Percentiles rank a stretch among this genome's conserved stretches.
These are phyloP conservation scores for Leishmania martiniquensis DNA, from an alignment of 208 protist species.

Conservation along the genomic window DNA sequence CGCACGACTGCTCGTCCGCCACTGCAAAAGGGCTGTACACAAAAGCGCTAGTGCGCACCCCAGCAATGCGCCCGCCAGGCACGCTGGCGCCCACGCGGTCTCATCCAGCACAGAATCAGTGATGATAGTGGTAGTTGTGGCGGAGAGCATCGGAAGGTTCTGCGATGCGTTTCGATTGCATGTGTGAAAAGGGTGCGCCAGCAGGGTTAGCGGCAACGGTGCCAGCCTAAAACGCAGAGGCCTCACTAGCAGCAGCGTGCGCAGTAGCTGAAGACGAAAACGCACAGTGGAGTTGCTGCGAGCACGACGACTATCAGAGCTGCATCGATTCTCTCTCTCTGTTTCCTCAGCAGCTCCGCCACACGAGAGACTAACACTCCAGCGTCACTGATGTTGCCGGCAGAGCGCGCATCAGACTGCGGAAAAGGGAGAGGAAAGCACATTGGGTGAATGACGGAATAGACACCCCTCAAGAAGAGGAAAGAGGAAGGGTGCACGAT, in stretches of 20 bases:
- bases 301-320: neutral
- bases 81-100: neutral
- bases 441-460: neutral
- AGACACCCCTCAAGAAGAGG: neutral
- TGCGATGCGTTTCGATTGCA: neutral
- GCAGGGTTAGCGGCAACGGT: neutral
- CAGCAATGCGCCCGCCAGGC: neutral
- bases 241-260: neutral
- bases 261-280: neutral
- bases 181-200: neutral
- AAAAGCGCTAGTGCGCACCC: conserved; percentile 12
- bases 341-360: neutral
- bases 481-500: neutral
- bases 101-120: neutral
- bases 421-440: neutral
- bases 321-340: neutral
- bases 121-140: neutral
- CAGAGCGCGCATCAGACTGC: neutral
- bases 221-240: neutral
- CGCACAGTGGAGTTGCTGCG: neutral
- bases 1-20: neutral
- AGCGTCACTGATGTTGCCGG: neutral
- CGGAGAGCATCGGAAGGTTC: too few relatives aligned
- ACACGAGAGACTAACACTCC: neutral
- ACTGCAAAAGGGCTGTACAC: neutral